A percentile compares a stretch with the other conserved stretches of the same genome.
Conservation (phyloP, 2,329 filamentous ascomycete species). For the Cordyceps farinosa region DNA sequence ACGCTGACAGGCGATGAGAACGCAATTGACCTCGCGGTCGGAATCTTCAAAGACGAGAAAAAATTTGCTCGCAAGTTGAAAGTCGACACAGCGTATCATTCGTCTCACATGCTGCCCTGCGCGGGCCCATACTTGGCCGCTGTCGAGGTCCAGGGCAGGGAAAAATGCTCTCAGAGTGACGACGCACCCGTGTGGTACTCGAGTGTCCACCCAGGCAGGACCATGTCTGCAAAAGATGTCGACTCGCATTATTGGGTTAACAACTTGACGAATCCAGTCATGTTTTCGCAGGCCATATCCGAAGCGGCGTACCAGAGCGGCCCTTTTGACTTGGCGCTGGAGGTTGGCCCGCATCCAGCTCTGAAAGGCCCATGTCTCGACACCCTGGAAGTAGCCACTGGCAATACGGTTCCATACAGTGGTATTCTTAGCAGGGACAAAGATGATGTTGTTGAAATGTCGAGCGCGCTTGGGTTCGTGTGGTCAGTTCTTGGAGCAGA, state of each 20-base stretch:
- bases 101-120: constrained; percentile 25
- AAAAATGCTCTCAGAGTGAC: no score
- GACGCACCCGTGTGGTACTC: background rate
- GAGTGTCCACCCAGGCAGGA: constrained; percentile 3
- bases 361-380: constrained; percentile 38
- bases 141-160: no score
- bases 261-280: constrained; percentile 35
- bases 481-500: no score
- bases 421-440: constrained; percentile 42
- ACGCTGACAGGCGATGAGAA: constrained; percentile 25
- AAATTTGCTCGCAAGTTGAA: constrained; percentile 23
- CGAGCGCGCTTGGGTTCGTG: no score
- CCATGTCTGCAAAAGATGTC: background rate
- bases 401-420: constrained; percentile 37
- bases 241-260: constrained; percentile 32
- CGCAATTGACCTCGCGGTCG: constrained; percentile 21
- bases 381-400: constrained; percentile 29
- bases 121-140: background rate
- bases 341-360: constrained; percentile 46
- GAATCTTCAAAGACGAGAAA: constrained; percentile 15
- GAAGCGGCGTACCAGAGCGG: constrained; percentile 14
- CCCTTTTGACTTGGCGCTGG: constrained; percentile 32
- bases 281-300: constrained; percentile 30
- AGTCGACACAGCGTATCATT: constrained; percentile 31
- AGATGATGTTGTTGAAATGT: constrained; percentile 21